Evolutionary conservation across 164 flowering plant species (phyloP).

Genomic region (Stephania yunnanensis): DNA sequence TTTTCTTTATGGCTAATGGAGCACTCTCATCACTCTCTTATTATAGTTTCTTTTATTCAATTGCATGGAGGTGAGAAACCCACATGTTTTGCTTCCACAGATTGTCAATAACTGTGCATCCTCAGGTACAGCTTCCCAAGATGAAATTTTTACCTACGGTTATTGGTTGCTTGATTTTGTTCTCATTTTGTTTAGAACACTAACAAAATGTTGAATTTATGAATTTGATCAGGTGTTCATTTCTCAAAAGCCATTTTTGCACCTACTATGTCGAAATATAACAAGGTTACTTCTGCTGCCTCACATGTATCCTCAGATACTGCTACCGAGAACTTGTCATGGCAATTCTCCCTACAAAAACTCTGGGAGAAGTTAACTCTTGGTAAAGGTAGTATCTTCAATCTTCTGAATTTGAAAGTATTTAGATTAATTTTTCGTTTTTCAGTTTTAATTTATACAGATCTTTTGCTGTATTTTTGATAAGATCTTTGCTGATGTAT

Average conservation of each 20-base stretch:
- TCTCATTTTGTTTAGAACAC: background rate
- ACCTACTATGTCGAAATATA: slow-evolving; percentile 73
- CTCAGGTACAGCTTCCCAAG: slow-evolving; percentile 43
- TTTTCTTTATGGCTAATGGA: background rate
- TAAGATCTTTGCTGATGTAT: no score
- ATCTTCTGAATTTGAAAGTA: background rate
- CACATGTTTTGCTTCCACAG: slow-evolving; percentile 59
- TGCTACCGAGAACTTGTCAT: slow-evolving; percentile 48
- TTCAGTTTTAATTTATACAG: background rate
- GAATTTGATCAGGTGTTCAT: slow-evolving; percentile 44
- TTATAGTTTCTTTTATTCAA: slow-evolving; percentile 76
- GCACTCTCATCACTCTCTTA: background rate
- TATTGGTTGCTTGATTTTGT: no score
- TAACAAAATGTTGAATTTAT: background rate
- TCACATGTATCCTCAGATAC: slow-evolving; percentile 34
- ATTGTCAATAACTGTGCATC: slow-evolving; percentile 68
- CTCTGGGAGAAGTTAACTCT: slow-evolving; percentile 70
- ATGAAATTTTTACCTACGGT: background rate
- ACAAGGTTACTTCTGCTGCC: slow-evolving; percentile 63
- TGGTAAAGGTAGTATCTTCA: slow-evolving; percentile 43
- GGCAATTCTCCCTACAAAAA: slow-evolving; percentile 74
- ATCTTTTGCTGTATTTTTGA: no score
- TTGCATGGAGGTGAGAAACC: slow-evolving; percentile 87
- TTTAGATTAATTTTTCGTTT: background rate
- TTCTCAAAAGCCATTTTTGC: slow-evolving; percentile 80